Percentiles rank a stretch among this genome's conserved stretches.
Conservation (phyloP, 2,329 filamentous ascomycete species). For the Colletotrichum sp. region DNA sequence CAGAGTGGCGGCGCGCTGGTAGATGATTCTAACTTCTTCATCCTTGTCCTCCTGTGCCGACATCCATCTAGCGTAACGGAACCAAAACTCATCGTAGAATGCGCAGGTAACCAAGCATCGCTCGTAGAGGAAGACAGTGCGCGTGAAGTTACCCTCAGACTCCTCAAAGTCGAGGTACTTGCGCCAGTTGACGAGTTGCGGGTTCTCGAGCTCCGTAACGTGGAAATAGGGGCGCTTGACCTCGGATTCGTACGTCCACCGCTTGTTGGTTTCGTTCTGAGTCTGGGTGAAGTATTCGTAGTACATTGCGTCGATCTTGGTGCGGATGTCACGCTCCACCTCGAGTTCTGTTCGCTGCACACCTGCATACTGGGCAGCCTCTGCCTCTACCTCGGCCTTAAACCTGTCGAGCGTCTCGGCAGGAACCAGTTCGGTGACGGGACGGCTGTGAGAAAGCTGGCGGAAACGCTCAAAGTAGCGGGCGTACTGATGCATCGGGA, state of each 20-base stretch:
- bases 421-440: constrained; percentile 75
- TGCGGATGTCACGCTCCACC: constrained; percentile 81
- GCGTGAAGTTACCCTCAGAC: constrained; percentile 75
- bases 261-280: constrained; percentile 86
- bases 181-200: constrained; percentile 87
- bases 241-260: constrained; percentile 94
- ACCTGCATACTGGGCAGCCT: constrained; percentile 58
- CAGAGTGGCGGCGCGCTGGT: constrained; percentile 82
- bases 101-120: constrained; percentile 91
- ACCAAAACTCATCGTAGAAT: constrained; percentile 97
- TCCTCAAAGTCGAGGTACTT: constrained; percentile 98
- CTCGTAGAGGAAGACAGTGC: constrained; percentile 88
- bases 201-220: constrained; percentile 87
- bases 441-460: constrained; percentile 73
- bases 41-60: constrained; percentile 78
- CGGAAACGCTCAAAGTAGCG: constrained; percentile 94
- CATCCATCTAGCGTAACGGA: constrained; percentile 98
- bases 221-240: constrained; percentile 98
- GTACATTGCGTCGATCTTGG: constrained; percentile 80
- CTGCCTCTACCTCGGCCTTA: constrained; percentile 73
- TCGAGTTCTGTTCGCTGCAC: constrained; percentile 73
- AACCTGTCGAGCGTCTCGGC: constrained; percentile 72
- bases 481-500: constrained; percentile 95
- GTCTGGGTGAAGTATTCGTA: constrained; percentile 82
- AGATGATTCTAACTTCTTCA: constrained; percentile 91